Percentiles rank a stretch among this genome's conserved stretches.
phyloP scores from a whole-genome alignment of 805 yeast species.

The Lipomyces chichibuensis region DNA sequence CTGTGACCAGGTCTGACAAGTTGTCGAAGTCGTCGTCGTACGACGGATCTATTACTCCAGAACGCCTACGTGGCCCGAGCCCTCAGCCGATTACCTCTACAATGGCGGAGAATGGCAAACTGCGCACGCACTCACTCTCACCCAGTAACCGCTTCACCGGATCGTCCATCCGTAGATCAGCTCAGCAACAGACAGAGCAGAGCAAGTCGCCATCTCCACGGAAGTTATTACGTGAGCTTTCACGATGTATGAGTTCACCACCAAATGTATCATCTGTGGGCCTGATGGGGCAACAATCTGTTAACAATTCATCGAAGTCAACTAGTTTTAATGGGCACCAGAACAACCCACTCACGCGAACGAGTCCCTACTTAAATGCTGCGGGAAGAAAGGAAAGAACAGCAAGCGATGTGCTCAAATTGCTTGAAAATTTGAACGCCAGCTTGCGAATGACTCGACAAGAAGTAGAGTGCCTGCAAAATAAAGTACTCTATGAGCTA shows the following conservation, averaged over 20 bases:
- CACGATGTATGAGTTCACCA: constrained; percentile 5
- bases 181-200: not conserved
- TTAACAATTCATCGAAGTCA: not conserved
- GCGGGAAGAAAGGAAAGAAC: not conserved
- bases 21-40: not conserved
- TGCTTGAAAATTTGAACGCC: not conserved
- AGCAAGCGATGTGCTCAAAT: not conserved
- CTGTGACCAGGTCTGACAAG: not conserved
- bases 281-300: not conserved
- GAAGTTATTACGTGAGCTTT: not conserved
- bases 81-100: not conserved
- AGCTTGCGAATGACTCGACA: not conserved
- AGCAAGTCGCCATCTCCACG: not conserved
- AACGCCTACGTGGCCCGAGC: not conserved
- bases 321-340: not conserved
- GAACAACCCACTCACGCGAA: not conserved
- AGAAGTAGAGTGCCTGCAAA: not conserved
- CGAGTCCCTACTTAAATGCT: not conserved
- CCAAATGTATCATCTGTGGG: not conserved
- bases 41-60: not conserved
- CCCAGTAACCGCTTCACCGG: not conserved
- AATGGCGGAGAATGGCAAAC: not conserved
- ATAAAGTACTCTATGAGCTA: not conserved
- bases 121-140: not conserved
- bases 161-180: not conserved